Evolutionary conservation across 2,329 filamentous ascomycete species (phyloP).

Genomic region (Peltaster fructicola): DNA sequence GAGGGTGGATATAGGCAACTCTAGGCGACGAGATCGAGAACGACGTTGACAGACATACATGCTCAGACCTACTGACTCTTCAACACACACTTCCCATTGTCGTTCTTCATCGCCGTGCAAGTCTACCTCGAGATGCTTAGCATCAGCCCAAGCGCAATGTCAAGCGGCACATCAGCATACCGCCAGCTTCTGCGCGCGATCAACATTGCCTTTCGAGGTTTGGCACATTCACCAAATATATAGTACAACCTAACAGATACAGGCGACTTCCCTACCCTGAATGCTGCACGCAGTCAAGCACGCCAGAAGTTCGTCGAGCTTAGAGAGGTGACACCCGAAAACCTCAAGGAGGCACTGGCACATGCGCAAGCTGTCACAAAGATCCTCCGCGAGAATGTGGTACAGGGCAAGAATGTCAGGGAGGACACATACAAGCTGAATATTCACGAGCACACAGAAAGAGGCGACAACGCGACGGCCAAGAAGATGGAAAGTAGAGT

Average conservation of each 20-base stretch:
- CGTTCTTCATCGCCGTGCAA: too few relatives aligned
- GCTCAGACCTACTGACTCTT: too few relatives aligned
- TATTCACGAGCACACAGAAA: constrained; percentile 82
- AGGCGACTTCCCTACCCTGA: constrained; percentile 56
- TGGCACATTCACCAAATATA: constrained; percentile 1
- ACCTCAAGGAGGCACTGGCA: constrained; percentile 46
- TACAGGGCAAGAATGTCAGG: constrained; percentile 45
- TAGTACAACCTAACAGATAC: constrained; percentile 1
- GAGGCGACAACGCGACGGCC: constrained; percentile 83
- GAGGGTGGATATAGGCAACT: too few relatives aligned
- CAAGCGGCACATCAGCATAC: too few relatives aligned
- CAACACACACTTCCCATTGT: too few relatives aligned
- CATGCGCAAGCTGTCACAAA: constrained; percentile 70
- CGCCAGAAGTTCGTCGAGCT: constrained; percentile 57
- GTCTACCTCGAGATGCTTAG: too few relatives aligned
- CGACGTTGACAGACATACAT: too few relatives aligned
- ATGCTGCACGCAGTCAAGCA: constrained; percentile 54
- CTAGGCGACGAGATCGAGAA: too few relatives aligned
- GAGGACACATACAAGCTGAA: constrained; percentile 41
- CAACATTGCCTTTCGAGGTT: constrained; percentile 69
- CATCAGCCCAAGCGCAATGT: too few relatives aligned
- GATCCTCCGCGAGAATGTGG: constrained; percentile 67
- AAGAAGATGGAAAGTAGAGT: constrained; percentile 38
- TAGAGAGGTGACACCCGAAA: too few relatives aligned
- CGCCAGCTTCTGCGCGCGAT: constrained; percentile 65